phyloP scores from a whole-genome alignment of 495 filamentous ascomycete genomes.

The Platismatia glauca region DNA sequence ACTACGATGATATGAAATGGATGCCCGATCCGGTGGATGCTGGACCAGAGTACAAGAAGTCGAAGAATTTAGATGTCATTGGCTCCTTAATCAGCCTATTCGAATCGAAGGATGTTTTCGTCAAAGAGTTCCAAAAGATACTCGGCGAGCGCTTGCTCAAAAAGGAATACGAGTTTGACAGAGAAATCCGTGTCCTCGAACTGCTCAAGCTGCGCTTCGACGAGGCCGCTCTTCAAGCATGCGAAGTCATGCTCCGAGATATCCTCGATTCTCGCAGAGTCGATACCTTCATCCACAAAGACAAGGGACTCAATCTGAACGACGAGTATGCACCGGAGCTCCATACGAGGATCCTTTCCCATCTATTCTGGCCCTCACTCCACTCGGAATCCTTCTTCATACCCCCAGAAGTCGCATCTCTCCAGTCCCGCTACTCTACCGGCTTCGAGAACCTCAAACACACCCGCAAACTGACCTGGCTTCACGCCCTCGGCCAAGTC shows the following conservation, averaged over 20 bases:
- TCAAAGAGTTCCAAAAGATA: conserved; percentile 83
- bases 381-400: conserved; percentile 67
- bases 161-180: conserved; percentile 59
- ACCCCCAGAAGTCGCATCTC: conserved; percentile 50
- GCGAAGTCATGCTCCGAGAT: conserved; percentile 95
- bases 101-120: conserved; percentile 79
- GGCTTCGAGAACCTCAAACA: conserved; percentile 75
- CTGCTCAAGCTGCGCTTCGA: conserved; percentile 85
- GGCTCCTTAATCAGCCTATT: conserved; percentile 80
- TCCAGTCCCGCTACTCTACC: conserved; percentile 60
- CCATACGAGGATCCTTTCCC: conserved; percentile 79
- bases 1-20: conserved; percentile 90
- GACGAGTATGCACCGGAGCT: conserved; percentile 33
- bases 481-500: conserved; percentile 71
- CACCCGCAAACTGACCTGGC: conserved; percentile 80
- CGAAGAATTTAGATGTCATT: conserved; percentile 86
- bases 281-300: conserved; percentile 52
- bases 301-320: conserved; percentile 29
- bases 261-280: conserved; percentile 76
- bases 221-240: conserved; percentile 73
- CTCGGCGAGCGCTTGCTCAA: conserved; percentile 73
- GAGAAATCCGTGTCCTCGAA: conserved; percentile 73
- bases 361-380: conserved; percentile 89
- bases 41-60: conserved; percentile 78
- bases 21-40: conserved; percentile 87